Percentiles rank a stretch among this genome's conserved stretches.
phyloP scores from a whole-genome alignment of 306 rosid genomes.

The Heteromeles arbutifolia region DNA sequence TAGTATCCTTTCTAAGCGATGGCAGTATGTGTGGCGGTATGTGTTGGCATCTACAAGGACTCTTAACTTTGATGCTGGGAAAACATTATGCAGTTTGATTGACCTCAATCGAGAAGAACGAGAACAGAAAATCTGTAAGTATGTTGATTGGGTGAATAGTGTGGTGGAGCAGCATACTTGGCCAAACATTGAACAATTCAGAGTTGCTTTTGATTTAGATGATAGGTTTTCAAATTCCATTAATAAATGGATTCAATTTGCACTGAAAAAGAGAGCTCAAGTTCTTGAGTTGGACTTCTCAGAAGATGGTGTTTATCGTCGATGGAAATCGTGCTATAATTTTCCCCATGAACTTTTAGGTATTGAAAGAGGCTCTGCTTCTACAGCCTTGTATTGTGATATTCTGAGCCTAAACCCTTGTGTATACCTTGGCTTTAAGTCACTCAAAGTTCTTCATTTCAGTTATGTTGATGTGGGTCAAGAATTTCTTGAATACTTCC shows the following conservation, averaged over 20 bases:
- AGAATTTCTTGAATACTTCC: not conserved
- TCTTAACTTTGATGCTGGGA: constrained; percentile 7
- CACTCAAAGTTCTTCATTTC: not conserved
- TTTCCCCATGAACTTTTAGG: not conserved
- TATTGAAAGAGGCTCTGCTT: not conserved
- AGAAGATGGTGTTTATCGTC: not conserved
- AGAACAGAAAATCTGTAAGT: not conserved
- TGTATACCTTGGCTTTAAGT: not conserved
- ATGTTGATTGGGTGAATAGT: not conserved
- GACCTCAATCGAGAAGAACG: not conserved
- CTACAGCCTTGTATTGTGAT: not conserved
- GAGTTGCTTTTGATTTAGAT: not conserved
- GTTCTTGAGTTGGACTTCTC: not conserved
- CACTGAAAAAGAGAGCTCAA: not conserved
- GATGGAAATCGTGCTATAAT: not conserved
- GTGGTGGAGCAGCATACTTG: not conserved
- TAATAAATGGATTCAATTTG: not conserved
- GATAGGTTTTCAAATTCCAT: not conserved
- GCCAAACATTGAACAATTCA: not conserved
- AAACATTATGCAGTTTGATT: not conserved
- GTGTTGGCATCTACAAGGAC: not conserved
- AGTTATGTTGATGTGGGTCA: not conserved
- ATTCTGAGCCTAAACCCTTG: no score
- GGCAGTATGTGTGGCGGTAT: not conserved
- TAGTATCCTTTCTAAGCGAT: not conserved